Evolutionary conservation across 192 early-diverging fungal genomes (phyloP).

Genomic region (Dissophora globulifera): DNA sequence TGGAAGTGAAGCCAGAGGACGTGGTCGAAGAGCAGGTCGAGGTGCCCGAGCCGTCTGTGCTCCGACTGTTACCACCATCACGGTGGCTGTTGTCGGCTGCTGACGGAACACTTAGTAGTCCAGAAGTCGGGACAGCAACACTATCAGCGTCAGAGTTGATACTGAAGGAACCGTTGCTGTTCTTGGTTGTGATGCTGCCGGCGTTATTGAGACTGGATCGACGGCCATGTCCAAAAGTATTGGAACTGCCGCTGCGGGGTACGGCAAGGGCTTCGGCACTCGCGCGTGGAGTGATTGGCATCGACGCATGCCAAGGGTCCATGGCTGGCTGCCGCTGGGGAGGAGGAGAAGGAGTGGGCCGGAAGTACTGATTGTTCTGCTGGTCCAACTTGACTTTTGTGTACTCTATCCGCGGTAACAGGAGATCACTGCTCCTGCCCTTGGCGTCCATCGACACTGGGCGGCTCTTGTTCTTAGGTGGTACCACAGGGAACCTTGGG

Average conservation of each 20-base stretch:
- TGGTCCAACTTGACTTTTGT: slow-evolving; percentile 18
- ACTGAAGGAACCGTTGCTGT: not conserved
- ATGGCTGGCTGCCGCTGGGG: not conserved
- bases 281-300: not conserved
- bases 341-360: no score
- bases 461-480: slow-evolving; percentile 34
- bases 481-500: slow-evolving; percentile 11
- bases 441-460: slow-evolving; percentile 13
- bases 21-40: slow-evolving; percentile 39
- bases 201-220: slow-evolving; percentile 18
- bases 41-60: slow-evolving; percentile 11
- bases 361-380: not conserved
- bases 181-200: not conserved
- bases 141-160: no score
- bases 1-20: slow-evolving; percentile 28
- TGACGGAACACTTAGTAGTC: not conserved
- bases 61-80: slow-evolving; percentile 1
- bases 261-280: not conserved
- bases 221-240: slow-evolving; percentile 24
- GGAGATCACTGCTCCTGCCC: not conserved
- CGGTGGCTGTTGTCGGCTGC: not conserved
- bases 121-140: not conserved
- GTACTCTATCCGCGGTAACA: not conserved
- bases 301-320: not conserved
- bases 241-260: not conserved